These are phyloP conservation scores for Aplosporella prunicola DNA, from an alignment of 2,329 filamentous ascomycete genomes.

Conservation along the genomic window DNA sequence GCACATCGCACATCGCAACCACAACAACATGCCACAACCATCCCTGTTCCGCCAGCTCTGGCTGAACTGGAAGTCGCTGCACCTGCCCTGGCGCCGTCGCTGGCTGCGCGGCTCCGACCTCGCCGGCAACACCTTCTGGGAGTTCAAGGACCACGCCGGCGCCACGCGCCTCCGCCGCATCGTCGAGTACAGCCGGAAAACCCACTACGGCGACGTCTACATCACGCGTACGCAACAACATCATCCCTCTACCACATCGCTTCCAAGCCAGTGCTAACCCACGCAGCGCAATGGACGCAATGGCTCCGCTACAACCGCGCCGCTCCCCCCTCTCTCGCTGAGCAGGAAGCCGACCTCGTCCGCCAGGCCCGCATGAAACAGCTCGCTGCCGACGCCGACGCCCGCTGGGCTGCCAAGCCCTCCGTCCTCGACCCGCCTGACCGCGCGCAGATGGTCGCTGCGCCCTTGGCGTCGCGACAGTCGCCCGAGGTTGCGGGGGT, in stretches of 20 bases:
- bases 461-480: no score
- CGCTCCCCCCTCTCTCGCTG: slow-evolving; percentile 46
- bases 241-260: neutral
- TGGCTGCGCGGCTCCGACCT: slow-evolving; percentile 53
- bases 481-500: slow-evolving; percentile 14
- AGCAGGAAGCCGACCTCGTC: slow-evolving; percentile 49
- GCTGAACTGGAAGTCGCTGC: slow-evolving; percentile 54
- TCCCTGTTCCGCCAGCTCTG: slow-evolving; percentile 39
- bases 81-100: slow-evolving; percentile 52
- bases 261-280: neutral
- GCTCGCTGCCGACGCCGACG: slow-evolving; percentile 50
- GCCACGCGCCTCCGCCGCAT: slow-evolving; percentile 48
- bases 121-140: slow-evolving; percentile 57
- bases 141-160: slow-evolving; percentile 51
- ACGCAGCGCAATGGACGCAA: slow-evolving; percentile 56
- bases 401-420: slow-evolving; percentile 51
- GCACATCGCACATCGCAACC: no score
- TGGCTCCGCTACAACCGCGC: slow-evolving; percentile 55
- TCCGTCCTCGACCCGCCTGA: slow-evolving; percentile 49
- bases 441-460: slow-evolving; percentile 22
- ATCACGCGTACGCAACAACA: slow-evolving; percentile 40
- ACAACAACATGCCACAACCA: slow-evolving; percentile 9
- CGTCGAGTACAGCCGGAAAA: slow-evolving; percentile 44
- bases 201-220: slow-evolving; percentile 51
- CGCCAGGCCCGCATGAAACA: slow-evolving; percentile 50